phyloP scores from a whole-genome alignment of 2,329 filamentous ascomycete species.

The Cordyceps javanica region DNA sequence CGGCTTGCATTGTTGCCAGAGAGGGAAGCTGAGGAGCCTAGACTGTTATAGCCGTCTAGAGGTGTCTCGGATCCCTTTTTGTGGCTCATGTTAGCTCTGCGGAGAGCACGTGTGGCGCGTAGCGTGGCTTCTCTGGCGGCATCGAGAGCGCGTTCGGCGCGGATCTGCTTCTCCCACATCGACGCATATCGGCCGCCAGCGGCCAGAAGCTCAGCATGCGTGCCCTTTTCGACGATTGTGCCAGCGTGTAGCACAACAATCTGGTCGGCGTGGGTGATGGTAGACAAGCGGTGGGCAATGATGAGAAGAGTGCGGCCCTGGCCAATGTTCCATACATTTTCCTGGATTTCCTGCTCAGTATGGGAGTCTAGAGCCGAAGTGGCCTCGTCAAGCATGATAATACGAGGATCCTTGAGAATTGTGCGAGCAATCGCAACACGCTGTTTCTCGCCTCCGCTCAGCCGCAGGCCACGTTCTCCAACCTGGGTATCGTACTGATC shows the following conservation, averaged over 20 bases:
- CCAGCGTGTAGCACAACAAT: constrained; percentile 75
- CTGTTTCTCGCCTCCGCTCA: constrained; percentile 90
- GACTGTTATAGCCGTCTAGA: constrained; percentile 40
- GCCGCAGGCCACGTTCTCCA: constrained; percentile 77
- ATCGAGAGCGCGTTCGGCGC: constrained; percentile 59
- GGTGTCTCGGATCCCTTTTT: constrained; percentile 35
- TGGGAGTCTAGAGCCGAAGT: constrained; percentile 88
- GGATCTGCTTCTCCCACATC: constrained; percentile 87
- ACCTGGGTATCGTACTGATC: constrained; percentile 87
- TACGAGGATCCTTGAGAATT: constrained; percentile 83
- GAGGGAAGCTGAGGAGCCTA: constrained; percentile 39
- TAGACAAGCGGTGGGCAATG: constrained; percentile 85
- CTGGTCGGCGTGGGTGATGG: constrained; percentile 79
- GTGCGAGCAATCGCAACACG: constrained; percentile 89
- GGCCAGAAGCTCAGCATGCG: constrained; percentile 68
- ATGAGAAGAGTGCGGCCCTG: constrained; percentile 87
- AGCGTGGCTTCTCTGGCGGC: constrained; percentile 30
- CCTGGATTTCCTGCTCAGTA: constrained; percentile 89
- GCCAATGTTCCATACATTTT: constrained; percentile 74
- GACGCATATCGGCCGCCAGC: constrained; percentile 68
- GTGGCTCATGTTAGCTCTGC: constrained; percentile 42
- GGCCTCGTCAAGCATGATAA: constrained; percentile 90
- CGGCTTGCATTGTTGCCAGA: constrained; percentile 26
- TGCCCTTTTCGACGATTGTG: constrained; percentile 70
- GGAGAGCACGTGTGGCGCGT: constrained; percentile 32